Evolutionary conservation across 2,329 filamentous ascomycete genomes (phyloP), one percentile per base, ranked within the genome.

Genomic region (Monilinia aucupariae): DNA sequence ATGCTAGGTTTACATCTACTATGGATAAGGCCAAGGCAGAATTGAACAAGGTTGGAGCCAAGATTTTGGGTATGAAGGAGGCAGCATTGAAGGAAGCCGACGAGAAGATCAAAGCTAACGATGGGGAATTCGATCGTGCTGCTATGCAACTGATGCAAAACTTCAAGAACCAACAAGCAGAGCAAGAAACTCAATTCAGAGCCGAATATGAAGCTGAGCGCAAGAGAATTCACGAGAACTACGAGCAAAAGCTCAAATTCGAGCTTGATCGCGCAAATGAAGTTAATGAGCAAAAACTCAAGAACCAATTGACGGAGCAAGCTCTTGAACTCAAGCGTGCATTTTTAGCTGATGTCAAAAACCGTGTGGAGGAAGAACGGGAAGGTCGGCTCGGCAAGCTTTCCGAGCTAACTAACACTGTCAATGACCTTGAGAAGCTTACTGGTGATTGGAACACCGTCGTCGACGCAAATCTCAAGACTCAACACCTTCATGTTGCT

Each of bases 401-500:
- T 37, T 84, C 86, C 63, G 88, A 93, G 74, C 84, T 99, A 37
- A 89, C 88, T 22, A 79, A 84, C 41, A 88, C 87, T 15, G 90
- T 99, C 22, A 81, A 82, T 47, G 90, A 96, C 71, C 85, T 99
- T 15, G 92, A 97, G 78, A 87, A 87, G 76, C 84, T 99, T 61
- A 96, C 92, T 1, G 84, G 85, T 1, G 88, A 91, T 68, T 97
- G 92, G 92, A 96, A 93, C 77, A 85, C 87, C 48, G 91, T 97
- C 45, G 86, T 99, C 27, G 92, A 97, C 74, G 82, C 85, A 65
- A 97, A 94, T 78, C 84, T 97, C 67, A 89, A 90, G 76, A 97
- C 94, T 0, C 94, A 99, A 77, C 92, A 97, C 78, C 86, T 99
- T 34, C 91, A 97, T 74, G 91, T 99, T 43, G 94, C 94, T 25